Evolutionary conservation across 2,329 filamentous ascomycete species (phyloP), one percentile per base, ranked within the genome.

Genomic region (Penicillium concentricum): DNA sequence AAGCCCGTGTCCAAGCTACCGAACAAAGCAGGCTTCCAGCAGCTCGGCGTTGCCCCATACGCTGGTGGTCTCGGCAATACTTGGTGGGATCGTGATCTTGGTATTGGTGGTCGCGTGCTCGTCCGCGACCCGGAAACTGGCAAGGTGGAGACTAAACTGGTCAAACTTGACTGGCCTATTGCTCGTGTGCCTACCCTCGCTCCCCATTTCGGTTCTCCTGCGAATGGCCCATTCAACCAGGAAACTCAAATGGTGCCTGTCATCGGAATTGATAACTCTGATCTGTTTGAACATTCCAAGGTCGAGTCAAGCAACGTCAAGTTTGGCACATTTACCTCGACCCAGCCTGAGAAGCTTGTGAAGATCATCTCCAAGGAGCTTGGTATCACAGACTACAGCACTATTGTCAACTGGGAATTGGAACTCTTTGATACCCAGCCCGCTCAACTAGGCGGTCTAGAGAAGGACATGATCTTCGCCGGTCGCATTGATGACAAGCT

Each of bases 401-500:
- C 82, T 51, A 96, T 99, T 61, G 79, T 96, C 56, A 95, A 94
- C 78, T 99, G 94, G 94, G 94, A 99, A 72, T 85, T 97, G 37
- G 94, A 99, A 77, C 87, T 99, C 32, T 99, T 89, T 71, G 94
- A 97, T 75, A 84, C 85, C 4, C 92, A 97, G 72, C 90, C 92
- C 9, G 92, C 92, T 1, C 86, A 88, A 39, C 83, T 91, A 18
- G 88, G 90, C 63, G 94, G 94, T 13, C 75, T 99, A 56, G 90
- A 96, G 67, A 91, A 89, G 72, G 93, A 97, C 67, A 88, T 99
- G 73, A 96, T 99, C 76, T 96, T 93, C 63, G 93, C 91, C 9
- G 92, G 93, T 57, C 89, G 94, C 52, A 94, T 97, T 64, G 94
- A 99, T 72, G 94, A 99, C 78, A 97, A 97, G 80, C 87, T 99